Evolutionary conservation across 257 asterid species (phyloP).

Genomic region (Lantana camara): DNA sequence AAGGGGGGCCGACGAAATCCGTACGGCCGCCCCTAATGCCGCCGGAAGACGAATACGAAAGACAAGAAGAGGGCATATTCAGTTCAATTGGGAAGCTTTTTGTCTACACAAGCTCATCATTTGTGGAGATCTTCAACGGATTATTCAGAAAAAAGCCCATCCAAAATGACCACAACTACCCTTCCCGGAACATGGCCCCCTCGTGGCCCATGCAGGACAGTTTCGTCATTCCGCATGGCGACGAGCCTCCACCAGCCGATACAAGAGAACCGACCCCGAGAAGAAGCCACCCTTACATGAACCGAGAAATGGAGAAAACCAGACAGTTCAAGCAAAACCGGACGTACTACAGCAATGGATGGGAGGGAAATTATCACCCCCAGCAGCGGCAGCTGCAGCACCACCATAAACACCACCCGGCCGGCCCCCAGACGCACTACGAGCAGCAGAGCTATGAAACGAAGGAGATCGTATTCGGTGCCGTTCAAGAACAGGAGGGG

Average conservation of each 20-base stretch:
- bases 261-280: constrained; percentile 61
- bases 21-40: constrained; percentile 79
- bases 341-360: constrained; percentile 42
- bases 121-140: constrained; percentile 63
- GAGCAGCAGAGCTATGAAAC: constrained; percentile 62
- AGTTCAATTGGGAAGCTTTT: constrained; percentile 63
- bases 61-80: constrained; percentile 67
- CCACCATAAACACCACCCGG: constrained; percentile 65
- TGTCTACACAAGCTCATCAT: constrained; percentile 58
- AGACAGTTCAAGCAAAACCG: constrained; percentile 56
- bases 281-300: constrained; percentile 44
- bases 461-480: constrained; percentile 91
- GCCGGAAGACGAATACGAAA: constrained; percentile 61
- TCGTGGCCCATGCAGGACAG: constrained; percentile 78
- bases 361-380: constrained; percentile 49
- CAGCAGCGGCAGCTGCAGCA: constrained; percentile 47
- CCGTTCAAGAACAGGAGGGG: constrained; percentile 85
- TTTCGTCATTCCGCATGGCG: constrained; percentile 64
- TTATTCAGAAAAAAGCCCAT: constrained; percentile 50
- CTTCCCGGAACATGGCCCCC: constrained; percentile 32
- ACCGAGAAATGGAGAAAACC: constrained; percentile 49
- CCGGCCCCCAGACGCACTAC: constrained; percentile 63
- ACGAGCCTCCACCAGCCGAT: constrained; percentile 67
- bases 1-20: constrained; percentile 50
- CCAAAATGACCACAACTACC: constrained; percentile 42